A percentile compares a stretch with the other conserved stretches of the same genome.
Conservation (phyloP, 2,329 filamentous ascomycete genomes). For the Ophiocordyceps australis region DNA sequence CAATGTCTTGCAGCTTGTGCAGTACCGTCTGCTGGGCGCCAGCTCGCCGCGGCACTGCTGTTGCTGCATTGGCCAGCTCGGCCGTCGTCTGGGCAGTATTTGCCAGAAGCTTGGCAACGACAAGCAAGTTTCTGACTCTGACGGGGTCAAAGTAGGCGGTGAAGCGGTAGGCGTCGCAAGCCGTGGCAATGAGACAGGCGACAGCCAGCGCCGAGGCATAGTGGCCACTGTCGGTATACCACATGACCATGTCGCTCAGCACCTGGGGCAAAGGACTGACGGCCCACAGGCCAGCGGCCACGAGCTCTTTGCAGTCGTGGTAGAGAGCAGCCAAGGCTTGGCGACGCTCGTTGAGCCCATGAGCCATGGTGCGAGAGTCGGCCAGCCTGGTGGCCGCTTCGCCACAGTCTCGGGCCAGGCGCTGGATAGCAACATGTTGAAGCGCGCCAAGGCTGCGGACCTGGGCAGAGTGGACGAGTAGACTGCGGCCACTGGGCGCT, state of each 20-base stretch:
- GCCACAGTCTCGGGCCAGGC: slow-evolving; percentile 4
- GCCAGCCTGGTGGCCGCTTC: slow-evolving; percentile 11
- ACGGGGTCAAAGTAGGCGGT: slow-evolving; percentile 29
- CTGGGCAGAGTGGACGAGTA: slow-evolving; percentile 20
- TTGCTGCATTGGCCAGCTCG: slow-evolving; percentile 8
- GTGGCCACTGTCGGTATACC: slow-evolving; percentile 22
- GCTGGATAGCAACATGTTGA: slow-evolving; percentile 4
- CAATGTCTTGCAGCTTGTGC: slow-evolving; percentile 20
- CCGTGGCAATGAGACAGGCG: slow-evolving; percentile 25
- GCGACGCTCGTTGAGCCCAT: slow-evolving; percentile 10
- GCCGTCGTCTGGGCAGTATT: slow-evolving; percentile 24
- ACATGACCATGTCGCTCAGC: slow-evolving; percentile 23
- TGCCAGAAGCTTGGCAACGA: slow-evolving; percentile 31
- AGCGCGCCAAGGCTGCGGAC: slow-evolving; percentile 10
- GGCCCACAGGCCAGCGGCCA: slow-evolving; percentile 21
- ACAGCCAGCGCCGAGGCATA: slow-evolving; percentile 24
- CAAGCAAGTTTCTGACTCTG: slow-evolving; percentile 30
- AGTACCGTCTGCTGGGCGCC: slow-evolving; percentile 8
- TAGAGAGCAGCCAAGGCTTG: slow-evolving; percentile 6
- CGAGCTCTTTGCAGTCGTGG: slow-evolving; percentile 7
- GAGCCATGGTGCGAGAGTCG: slow-evolving; percentile 7
- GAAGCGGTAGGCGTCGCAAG: slow-evolving; percentile 29
- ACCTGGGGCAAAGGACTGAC: slow-evolving; percentile 27
- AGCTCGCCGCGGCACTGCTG: slow-evolving; percentile 7
- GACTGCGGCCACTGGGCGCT: slow-evolving; percentile 23